Evolutionary conservation across 2,329 filamentous ascomycete species (phyloP), one percentile per base, ranked within the genome.

Genomic region (Neocatenulostroma microsporum): DNA sequence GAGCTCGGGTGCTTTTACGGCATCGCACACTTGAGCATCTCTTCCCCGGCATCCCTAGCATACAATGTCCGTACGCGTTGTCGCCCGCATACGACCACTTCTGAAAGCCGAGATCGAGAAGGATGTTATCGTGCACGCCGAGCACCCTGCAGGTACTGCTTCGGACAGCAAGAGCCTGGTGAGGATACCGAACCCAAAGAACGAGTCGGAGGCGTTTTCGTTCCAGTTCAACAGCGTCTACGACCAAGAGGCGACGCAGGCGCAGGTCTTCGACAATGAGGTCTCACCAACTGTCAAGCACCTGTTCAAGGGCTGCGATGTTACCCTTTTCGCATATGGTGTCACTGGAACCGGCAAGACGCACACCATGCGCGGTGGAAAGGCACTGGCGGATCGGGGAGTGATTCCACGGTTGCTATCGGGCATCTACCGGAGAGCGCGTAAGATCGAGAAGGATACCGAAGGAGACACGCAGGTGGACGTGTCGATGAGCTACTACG

Each of bases 291-390:
- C 88, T 34, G 71, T 95, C 45, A 95, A 94, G 60, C 83, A 91
- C 37, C 76, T 96, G 8, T 95, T 96, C 65, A 80, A 95, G 57
- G 91, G 91, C 37, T 98, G 94, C 73, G 98, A 98, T 75, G 91
- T 98, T 41, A 98, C 91, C 3, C 76, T 98, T 25, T 71, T 98
- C 54, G 91, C 91, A 27, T 98, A 98, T 56, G 91, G 91, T 48
- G 91, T 98, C 67, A 98, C 91, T 13, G 93, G 91, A 36, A 88
- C 91, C 5, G 91, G 91, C 51, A 98, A 98, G 66, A 96, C 91
- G 4, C 95, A 94, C 58, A 98, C 91, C 0, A 98, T 98, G 91
- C 42, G 49, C 47, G 60, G 48, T 48, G 51, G 44, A 74, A 84
- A 42, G 74, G 72, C 45, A 80, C 78, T 37, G 81, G 82, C 58